These are phyloP conservation scores for Talaromyces sp. DNA, from an alignment of 2,329 filamentous ascomycete genomes.

Conservation along the genomic window DNA sequence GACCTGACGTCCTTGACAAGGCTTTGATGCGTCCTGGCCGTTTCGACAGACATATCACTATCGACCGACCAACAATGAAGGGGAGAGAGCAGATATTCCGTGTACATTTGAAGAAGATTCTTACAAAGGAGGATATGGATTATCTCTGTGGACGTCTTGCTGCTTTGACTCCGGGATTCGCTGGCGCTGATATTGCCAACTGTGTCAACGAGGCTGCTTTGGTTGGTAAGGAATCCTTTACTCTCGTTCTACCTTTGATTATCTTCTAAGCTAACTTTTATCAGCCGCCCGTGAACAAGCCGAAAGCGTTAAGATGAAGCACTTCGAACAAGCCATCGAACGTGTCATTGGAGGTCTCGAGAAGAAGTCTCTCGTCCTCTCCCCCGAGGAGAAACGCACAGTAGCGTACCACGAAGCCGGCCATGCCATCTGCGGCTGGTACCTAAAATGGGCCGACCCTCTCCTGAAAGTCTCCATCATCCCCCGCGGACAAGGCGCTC, in stretches of 20 bases:
- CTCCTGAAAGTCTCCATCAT: slow-evolving; percentile 98
- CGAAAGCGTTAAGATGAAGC: slow-evolving; percentile 75
- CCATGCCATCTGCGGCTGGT: slow-evolving; percentile 98
- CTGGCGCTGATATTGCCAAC: slow-evolving; percentile 96
- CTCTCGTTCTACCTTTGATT: neutral
- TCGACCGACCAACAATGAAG: slow-evolving; percentile 94
- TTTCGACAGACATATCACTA: slow-evolving; percentile 94
- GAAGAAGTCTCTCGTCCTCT: slow-evolving; percentile 93
- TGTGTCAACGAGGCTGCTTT: slow-evolving; percentile 96
- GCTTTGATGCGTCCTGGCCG: slow-evolving; percentile 94
- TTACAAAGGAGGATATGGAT: slow-evolving; percentile 85
- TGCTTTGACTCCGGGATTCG: slow-evolving; percentile 92
- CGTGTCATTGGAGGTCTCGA: slow-evolving; percentile 94
- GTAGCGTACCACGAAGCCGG: slow-evolving; percentile 98
- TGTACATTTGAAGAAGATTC: slow-evolving; percentile 91
- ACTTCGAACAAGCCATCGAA: slow-evolving; percentile 98
- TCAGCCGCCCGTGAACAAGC: slow-evolving; percentile 80
- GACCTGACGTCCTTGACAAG: slow-evolving; percentile 90
- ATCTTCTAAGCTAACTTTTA: slow-evolving; percentile 40
- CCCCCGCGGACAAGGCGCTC: slow-evolving; percentile 85
- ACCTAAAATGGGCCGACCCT: slow-evolving; percentile 92
- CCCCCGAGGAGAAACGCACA: slow-evolving; percentile 88
- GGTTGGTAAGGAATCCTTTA: slow-evolving; percentile 65
- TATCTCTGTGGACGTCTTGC: slow-evolving; percentile 84
- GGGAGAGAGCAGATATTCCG: slow-evolving; percentile 94